phyloP scores from a whole-genome alignment of 306 rosid species.

The Prunus kanzakura region DNA sequence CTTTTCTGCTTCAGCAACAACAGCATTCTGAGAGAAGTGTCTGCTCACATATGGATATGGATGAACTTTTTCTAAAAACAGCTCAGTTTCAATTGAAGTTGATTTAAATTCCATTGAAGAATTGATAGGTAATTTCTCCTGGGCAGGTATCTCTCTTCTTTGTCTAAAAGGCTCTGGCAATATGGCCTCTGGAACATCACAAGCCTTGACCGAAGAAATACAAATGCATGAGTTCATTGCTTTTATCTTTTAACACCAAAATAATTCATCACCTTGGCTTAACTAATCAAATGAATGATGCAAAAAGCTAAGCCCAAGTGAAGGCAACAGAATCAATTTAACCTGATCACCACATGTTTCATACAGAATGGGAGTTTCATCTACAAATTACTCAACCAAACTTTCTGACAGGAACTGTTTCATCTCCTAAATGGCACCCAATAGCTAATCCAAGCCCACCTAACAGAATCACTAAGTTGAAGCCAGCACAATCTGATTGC shows the following conservation, averaged over 20 bases:
- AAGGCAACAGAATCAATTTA: not conserved
- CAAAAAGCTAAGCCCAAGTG: conserved; percentile 10
- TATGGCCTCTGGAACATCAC: conserved; percentile 62
- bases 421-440: not conserved
- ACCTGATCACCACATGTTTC: not conserved
- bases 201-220: conserved; percentile 34
- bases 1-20: conserved; percentile 25
- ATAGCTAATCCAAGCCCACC: not conserved
- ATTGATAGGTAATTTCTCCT: too few relatives aligned
- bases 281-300: conserved; percentile 12
- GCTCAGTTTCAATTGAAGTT: too few relatives aligned
- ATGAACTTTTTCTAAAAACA: too few relatives aligned
- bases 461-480: not conserved
- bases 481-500: not conserved
- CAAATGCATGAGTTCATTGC: not conserved
- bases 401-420: not conserved
- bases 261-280: not conserved
- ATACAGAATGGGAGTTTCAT: not conserved
- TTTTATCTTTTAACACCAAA: not conserved
- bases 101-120: too few relatives aligned
- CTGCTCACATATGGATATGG: too few relatives aligned
- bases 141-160: conserved; percentile 4
- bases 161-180: conserved; percentile 58
- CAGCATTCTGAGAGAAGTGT: conserved; percentile 11
- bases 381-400: not conserved